phyloP scores from a whole-genome alignment of 106 monocot species.

The Cymbidium sinense region DNA sequence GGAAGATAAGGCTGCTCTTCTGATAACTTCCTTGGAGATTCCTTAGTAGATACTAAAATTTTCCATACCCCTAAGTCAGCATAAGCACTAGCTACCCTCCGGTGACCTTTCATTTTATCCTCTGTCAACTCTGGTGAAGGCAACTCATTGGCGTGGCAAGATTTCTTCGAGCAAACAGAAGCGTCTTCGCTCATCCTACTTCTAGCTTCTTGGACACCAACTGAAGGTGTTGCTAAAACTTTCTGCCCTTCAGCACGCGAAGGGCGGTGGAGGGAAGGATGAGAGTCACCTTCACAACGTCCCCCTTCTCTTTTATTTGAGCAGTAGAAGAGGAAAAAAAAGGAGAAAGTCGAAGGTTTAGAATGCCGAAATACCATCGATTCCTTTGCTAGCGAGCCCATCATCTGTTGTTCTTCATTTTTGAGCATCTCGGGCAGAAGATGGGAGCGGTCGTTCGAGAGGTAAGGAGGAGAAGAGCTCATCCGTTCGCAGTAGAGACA shows the following conservation, averaged over 20 bases:
- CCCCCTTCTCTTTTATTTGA: no score
- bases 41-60: constrained; percentile 24
- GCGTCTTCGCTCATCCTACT: background rate
- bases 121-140: background rate
- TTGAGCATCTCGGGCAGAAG: no score
- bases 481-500: no score
- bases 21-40: constrained; percentile 10
- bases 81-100: constrained; percentile 51
- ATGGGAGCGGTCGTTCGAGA: no score
- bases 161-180: constrained; percentile 1
- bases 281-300: no score
- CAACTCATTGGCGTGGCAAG: background rate
- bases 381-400: no score
- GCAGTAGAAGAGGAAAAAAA: no score
- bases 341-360: no score
- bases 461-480: no score
- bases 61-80: constrained; percentile 39
- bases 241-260: background rate
- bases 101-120: constrained; percentile 29
- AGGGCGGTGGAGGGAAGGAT: no score
- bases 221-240: background rate
- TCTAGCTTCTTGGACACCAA: background rate
- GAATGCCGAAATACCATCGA: no score
- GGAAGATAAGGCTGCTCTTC: constrained; percentile 19
- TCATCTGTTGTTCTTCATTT: no score